Percentiles rank a stretch among this genome's conserved stretches.
These are phyloP conservation scores for Ophiosphaerella herpotricha DNA, from an alignment of 2,329 filamentous ascomycete species.

Conservation along the genomic window DNA sequence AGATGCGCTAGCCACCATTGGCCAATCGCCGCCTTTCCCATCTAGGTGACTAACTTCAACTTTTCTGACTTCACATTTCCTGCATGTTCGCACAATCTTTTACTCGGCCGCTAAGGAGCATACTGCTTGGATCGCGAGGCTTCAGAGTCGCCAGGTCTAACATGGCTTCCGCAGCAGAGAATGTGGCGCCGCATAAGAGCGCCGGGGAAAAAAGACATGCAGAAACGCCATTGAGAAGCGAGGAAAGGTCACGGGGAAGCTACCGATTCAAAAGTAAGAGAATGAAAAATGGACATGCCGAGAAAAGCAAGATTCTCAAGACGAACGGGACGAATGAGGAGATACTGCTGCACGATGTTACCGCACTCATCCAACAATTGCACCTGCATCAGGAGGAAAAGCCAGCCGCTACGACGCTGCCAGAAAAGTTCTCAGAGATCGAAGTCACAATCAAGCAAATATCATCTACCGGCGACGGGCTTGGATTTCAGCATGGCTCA, in stretches of 20 bases:
- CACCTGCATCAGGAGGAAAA: conserved; percentile 27
- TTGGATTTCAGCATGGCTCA: conserved; percentile 72
- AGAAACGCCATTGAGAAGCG: conserved; percentile 38
- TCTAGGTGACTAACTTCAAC: conserved; percentile 29
- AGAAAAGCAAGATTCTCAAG: conserved; percentile 40
- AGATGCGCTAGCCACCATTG: conserved; percentile 29
- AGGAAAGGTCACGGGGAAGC: conserved; percentile 41
- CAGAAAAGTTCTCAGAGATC: conserved; percentile 73
- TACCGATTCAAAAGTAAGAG: conserved; percentile 54
- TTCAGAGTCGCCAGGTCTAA: conserved; percentile 19
- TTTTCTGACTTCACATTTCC: conserved; percentile 16
- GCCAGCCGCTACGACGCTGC: conserved; percentile 50
- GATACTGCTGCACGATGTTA: conserved; percentile 53
- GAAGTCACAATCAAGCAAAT: conserved; percentile 81
- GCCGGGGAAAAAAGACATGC: conserved; percentile 41
- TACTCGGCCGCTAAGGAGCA: conserved; percentile 31
- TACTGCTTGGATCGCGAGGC: conserved; percentile 22
- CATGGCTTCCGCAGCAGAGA: conserved; percentile 42
- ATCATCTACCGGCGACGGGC: conserved; percentile 89
- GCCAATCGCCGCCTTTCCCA: conserved; percentile 32
- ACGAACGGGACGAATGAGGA: conserved; percentile 56
- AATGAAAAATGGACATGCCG: conserved; percentile 50
- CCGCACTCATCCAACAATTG: conserved; percentile 47
- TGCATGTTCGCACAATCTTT: conserved; percentile 29
- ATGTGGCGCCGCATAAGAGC: conserved; percentile 35